These are phyloP conservation scores for Cystofilobasidium macerans DNA, from an alignment of 768 basidiomycete species.

Conservation along the genomic window DNA sequence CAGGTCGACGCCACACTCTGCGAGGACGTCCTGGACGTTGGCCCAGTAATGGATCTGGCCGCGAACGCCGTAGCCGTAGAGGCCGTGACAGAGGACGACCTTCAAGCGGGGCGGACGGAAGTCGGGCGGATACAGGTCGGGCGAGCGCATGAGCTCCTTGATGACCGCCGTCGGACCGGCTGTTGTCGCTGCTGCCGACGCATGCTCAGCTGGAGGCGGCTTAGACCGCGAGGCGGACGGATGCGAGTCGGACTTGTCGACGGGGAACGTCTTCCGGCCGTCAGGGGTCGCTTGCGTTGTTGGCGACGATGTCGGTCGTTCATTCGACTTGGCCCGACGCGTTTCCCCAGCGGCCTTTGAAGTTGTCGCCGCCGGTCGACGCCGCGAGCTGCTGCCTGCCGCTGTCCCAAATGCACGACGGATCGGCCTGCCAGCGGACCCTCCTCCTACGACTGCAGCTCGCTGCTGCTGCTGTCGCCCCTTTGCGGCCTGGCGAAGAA, in stretches of 20 bases:
- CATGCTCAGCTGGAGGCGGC: neutral
- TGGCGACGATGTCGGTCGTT: neutral
- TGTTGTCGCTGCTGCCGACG: too few relatives aligned
- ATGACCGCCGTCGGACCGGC: slow-evolving; percentile 31
- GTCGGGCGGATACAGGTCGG: slow-evolving; percentile 64
- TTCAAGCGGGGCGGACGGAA: slow-evolving; percentile 67
- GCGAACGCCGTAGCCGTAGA: slow-evolving; percentile 89
- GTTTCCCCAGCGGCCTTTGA: neutral
- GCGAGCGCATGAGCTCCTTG: slow-evolving; percentile 53
- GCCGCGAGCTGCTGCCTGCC: neutral
- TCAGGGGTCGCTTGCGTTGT: neutral
- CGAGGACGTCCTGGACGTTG: slow-evolving; percentile 67
- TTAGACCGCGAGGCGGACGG: neutral
- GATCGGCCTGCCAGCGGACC: neutral
- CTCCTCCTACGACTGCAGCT: too few relatives aligned
- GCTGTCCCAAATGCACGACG: neutral
- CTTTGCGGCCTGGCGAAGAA: neutral
- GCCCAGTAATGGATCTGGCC: slow-evolving; percentile 90
- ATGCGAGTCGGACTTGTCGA: neutral
- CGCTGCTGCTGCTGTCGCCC: too few relatives aligned
- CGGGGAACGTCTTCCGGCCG: neutral
- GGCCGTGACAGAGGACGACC: slow-evolving; percentile 89
- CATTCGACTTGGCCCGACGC: neutral
- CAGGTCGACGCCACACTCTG: slow-evolving; percentile 79
- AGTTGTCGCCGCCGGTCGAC: neutral